A percentile compares a stretch with the other conserved stretches of the same genome.
These are phyloP conservation scores for Aspergillus calidoustus DNA, from an alignment of 2,329 filamentous ascomycete genomes.

Conservation along the genomic window DNA sequence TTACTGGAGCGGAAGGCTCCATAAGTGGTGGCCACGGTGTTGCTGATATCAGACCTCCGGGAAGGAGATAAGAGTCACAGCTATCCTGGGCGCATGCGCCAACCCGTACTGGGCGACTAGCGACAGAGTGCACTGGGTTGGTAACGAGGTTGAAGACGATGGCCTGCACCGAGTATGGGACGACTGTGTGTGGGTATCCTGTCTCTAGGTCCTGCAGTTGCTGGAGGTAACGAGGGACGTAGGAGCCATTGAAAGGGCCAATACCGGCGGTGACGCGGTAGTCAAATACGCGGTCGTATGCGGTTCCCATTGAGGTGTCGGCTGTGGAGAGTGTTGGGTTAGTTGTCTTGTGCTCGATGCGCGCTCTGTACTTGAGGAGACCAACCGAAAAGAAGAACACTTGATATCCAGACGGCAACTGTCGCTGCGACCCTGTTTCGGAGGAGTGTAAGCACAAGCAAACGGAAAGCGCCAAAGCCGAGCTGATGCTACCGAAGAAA, in stretches of 20 bases:
- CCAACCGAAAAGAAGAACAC: conserved; percentile 1
- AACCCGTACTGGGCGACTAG: neutral
- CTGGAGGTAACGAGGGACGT: neutral
- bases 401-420: neutral
- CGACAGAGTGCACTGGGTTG: neutral
- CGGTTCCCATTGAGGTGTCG: neutral
- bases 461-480: neutral
- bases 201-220: neutral
- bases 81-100: neutral
- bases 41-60: neutral
- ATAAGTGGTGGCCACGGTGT: neutral
- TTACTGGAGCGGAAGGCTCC: conserved; percentile 1
- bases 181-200: neutral
- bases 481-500: neutral
- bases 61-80: conserved; percentile 3
- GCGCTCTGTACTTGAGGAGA: neutral
- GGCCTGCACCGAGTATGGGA: conserved; percentile 6
- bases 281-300: neutral
- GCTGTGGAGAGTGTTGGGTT: neutral
- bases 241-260: conserved; percentile 1
- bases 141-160: conserved; percentile 5
- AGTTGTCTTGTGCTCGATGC: neutral
- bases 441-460: neutral
- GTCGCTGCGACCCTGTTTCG: neutral
- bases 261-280: conserved; percentile 4